Base-by-base conservation (phyloP, 331 rosid genomes). In the Pyrus hybrid region DNA sequence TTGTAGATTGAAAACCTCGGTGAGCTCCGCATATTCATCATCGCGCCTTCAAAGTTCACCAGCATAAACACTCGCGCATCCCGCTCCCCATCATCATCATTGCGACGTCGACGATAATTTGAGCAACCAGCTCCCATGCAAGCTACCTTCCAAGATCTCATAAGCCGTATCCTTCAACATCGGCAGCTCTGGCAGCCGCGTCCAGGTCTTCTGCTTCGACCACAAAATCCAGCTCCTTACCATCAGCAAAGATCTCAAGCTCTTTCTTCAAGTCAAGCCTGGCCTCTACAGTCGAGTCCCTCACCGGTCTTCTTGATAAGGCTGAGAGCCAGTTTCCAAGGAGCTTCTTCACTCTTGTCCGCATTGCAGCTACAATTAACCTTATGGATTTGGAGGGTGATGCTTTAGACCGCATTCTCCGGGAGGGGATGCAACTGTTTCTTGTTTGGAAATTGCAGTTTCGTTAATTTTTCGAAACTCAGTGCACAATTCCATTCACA, bases 311-410 rank as follows among this genome's bases (percentile, higher is more conserved):
- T 58, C 85, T 95, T 22, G 90, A 85, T 9, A 66, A 90, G 67
- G 97, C 97, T 18, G 85, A 88, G 66, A 64, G 76, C 49, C 83
- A 57, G 96, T 95, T 68, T 97, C 99, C 16, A 78, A 85, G 21
- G 93, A 85, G 56, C 81, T 90, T 75, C 49, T 88, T 79, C 80
- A 92, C 99, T 43, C 97, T 90, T 1, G 99, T 95, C 83, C 86
- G 97, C 65, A 93, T 95, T 82, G 99, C 97, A 87, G 99, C 99
- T 37, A 95, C 99, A 76, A 96, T 97, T 21, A 97, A 97, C 67
- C 81, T 95, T 82, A 83, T 97, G 76, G 86, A 95, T 41, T 80
- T 90, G 87, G 89, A 83, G 67, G 96, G 92, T 29, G 93, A 92
- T 77, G 73, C 96, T 22, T 90, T 97, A 7, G 84, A 95, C 37